phyloP scores from a whole-genome alignment of 2,329 filamentous ascomycete species.

The Macrophomina phaseolina region DNA sequence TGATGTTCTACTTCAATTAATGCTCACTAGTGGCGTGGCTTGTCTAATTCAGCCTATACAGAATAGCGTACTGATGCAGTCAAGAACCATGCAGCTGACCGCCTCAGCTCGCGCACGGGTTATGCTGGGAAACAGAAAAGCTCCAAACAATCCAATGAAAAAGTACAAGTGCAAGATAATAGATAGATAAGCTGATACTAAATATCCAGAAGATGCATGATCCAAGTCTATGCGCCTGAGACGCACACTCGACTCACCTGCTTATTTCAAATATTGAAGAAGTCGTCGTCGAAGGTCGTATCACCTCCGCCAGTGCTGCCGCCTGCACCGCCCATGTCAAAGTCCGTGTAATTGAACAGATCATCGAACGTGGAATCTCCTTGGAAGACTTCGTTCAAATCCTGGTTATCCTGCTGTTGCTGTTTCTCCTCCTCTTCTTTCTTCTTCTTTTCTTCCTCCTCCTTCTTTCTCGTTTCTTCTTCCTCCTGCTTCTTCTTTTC shows the following conservation, averaged over 20 bases:
- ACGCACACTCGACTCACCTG: not conserved
- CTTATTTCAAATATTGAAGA: constrained; percentile 33
- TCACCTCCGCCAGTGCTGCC: constrained; percentile 30
- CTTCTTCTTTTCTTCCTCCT: constrained; percentile 9
- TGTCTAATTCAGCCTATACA: constrained; percentile 1
- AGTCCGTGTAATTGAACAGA: constrained; percentile 39
- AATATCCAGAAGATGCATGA: too few relatives aligned
- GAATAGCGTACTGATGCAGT: not conserved
- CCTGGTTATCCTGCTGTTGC: constrained; percentile 23
- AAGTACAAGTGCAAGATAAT: too few relatives aligned
- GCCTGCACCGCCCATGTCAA: constrained; percentile 18
- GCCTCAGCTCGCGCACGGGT: not conserved
- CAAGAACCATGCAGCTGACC: not conserved
- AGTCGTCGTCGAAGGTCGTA: constrained; percentile 27
- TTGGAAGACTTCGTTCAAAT: constrained; percentile 26
- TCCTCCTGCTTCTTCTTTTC: constrained; percentile 21
- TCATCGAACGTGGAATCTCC: constrained; percentile 41
- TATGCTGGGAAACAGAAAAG: not conserved
- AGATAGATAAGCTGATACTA: too few relatives aligned
- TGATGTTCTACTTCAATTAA: not conserved
- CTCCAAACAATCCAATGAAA: too few relatives aligned
- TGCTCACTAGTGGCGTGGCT: not conserved
- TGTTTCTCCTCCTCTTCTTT: constrained; percentile 14
- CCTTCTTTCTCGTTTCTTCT: not conserved
- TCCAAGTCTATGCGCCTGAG: too few relatives aligned